Base-by-base conservation (phyloP, 1,139 yeast genomes). In the Zygoascus sp. region DNA sequence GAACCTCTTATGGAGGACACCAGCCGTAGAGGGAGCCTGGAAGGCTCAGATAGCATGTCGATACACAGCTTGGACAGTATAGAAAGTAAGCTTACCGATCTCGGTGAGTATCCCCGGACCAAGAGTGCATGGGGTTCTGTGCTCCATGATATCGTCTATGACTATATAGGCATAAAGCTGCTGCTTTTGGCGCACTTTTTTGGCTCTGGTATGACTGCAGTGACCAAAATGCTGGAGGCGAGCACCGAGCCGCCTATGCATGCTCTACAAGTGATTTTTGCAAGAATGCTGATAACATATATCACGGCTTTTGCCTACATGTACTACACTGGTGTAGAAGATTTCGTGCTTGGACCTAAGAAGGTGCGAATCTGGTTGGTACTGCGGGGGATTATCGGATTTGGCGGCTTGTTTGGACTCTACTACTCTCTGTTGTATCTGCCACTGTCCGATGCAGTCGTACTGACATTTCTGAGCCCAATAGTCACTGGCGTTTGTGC, bases 401-500 rank as follows among this genome's bases (percentile, higher is more conserved):
- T 86, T 56, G 63, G 82, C 52, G 95, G 95, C 2, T 89, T 84
- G 2, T 82, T 82, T 62, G 82, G 88, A 2, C 66, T 83, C 60
- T 88, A 87, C 63, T 86, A 74, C 62, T 79, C 95, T 1, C 69
- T 89, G 53, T 75, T 80, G 65, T 86, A 84, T 62, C 71, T 89
- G 42, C 78, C 87, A 48, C 74, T 86, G n/a, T 80, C 88, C 42
- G 86, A 81, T 53, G 88, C 95, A 0, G 83, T 86, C 1, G 83
- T 87, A 13, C 81, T 89, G 48, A 80, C 94, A 0, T 89, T 88
- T 57, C 66, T 89, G 55, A 73, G 81, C 0, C 97, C 97, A 0
- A 75, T 86, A 53, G 75, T 83, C 20, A 84, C 96, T 0, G 87
- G 89, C 0, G 68, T 87, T 32, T 65, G 83, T 49, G 96, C 96